Percentiles rank a stretch among this genome's conserved stretches.
Evolutionary conservation across 1,139 yeast species (phyloP).

Genomic region (Taiozyma sp.): DNA sequence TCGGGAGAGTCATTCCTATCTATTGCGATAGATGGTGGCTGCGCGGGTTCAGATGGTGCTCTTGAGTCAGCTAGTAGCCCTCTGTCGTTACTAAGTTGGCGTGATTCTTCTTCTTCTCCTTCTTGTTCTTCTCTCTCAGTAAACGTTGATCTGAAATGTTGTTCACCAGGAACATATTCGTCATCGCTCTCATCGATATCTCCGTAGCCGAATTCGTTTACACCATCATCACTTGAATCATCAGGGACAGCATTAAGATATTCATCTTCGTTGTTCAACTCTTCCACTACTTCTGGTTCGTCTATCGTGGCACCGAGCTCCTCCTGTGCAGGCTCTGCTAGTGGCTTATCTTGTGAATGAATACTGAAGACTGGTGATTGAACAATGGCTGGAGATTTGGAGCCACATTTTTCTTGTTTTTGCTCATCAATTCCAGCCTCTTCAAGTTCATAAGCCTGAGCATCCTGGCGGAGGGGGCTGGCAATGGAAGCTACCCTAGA

Average conservation of each 20-base stretch:
- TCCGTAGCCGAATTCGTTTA: slow-evolving; percentile 1
- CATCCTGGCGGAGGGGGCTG: slow-evolving; percentile 1
- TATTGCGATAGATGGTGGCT: not conserved
- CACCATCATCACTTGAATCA: slow-evolving; percentile 4
- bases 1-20: not conserved
- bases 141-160: not conserved
- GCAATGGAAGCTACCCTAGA: slow-evolving; percentile 3
- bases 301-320: not conserved
- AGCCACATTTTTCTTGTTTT: not conserved
- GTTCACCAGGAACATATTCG: not conserved
- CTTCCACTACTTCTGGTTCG: not conserved
- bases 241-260: slow-evolving; percentile 1
- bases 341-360: not conserved
- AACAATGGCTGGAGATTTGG: not conserved
- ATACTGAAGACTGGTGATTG: not conserved
- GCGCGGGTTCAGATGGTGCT: not conserved
- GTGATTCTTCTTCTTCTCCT: not conserved
- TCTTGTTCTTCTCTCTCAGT: not conserved
- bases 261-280: not conserved
- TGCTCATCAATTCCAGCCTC: not conserved
- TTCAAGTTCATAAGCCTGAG: not conserved
- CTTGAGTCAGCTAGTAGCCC: not conserved
- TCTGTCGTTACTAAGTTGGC: not conserved
- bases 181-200: not conserved
- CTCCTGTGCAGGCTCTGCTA: not conserved